Conservation (phyloP, 305 asterid genomes). For the Fraxinus xanthoxyloides region DNA sequence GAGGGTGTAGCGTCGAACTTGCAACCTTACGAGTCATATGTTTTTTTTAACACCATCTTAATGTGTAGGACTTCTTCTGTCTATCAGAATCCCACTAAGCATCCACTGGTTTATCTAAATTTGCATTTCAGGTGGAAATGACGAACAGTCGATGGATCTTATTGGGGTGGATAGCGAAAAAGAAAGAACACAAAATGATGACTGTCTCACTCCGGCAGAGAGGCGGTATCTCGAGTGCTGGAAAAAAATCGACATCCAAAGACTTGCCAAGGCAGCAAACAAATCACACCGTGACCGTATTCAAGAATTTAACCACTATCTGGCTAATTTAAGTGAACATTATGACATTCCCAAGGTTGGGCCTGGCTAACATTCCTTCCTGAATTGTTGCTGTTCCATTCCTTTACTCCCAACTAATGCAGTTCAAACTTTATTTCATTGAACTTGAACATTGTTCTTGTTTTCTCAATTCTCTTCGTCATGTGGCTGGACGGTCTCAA, state of each 20-base stretch:
- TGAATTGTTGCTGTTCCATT: not conserved
- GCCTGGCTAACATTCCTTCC: conserved; percentile 38
- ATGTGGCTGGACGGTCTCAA: not conserved
- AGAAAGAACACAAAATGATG: conserved; percentile 16
- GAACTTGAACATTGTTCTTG: not conserved
- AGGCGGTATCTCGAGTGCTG: conserved; percentile 39
- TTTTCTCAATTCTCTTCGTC: not conserved
- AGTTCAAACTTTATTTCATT: not conserved
- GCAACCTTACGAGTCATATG: not conserved
- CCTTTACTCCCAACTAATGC: not conserved
- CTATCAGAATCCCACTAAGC: not conserved
- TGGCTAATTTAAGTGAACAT: conserved; percentile 55
- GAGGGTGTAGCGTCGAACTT: not conserved
- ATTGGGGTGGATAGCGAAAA: conserved; percentile 1
- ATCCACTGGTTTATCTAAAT: not conserved
- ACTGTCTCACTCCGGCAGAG: conserved; percentile 50
- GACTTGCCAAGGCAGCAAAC: conserved; percentile 41
- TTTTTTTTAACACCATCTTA: not conserved
- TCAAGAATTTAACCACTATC: conserved; percentile 50
- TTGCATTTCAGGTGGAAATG: conserved; percentile 25
- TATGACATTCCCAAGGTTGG: conserved; percentile 68
- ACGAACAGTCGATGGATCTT: not conserved
- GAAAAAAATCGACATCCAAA: conserved; percentile 39
- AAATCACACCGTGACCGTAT: conserved; percentile 56
- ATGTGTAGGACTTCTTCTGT: not conserved